Base-by-base conservation (phyloP, 495 filamentous ascomycete genomes). In the Penicilliopsis zonata region DNA sequence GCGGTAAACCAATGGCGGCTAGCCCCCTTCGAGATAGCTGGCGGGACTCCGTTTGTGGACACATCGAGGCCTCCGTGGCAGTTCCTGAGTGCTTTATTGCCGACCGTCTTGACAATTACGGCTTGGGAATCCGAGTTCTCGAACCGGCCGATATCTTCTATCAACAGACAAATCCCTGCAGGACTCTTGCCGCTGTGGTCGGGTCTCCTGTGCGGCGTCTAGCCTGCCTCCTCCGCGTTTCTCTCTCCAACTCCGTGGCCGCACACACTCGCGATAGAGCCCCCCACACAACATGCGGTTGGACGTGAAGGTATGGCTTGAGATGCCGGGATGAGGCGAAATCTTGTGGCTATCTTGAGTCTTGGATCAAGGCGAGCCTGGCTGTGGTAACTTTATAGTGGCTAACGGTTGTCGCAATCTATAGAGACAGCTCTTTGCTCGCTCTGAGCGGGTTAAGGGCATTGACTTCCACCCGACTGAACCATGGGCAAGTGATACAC, bases 401-500 rank as follows among this genome's bases (percentile, higher is more conserved):
- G 46, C 61, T 60, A 37, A 63, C 41, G 24, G 46, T 33, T 34
- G 35, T 35, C 31, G 43, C 36, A 28, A 42, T 17, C 18, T 64
- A 46, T 53, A 82, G 78, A 78, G 78, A 57, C 78, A 85, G 60
- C 76, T 86, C 50, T 80, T 81, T 61, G 80, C 80, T 46, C 73
- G 80, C 55, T 82, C 76, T 41, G 82, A 95, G 72, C 77, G 87
- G 61, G 87, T 95, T 40, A 95, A 94, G 63, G 87, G 87, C 49
- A 93, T 95, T 52, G 87, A 95, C 61, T 95, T 93, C 61, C 87
- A 95, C 52, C 87, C 86, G 15, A 83, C 82, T 33, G 86, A 94
- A 69, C 85, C 86, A 68, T 94, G 86, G 86, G 69, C 72, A 55
- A 58, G 68, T 49, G 19, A 9, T 26, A 31, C 21, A 22, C 3